Percentiles rank a stretch among this genome's conserved stretches.
Evolutionary conservation across 805 yeast genomes (phyloP).

Genomic region (Ogataea paraovalis): DNA sequence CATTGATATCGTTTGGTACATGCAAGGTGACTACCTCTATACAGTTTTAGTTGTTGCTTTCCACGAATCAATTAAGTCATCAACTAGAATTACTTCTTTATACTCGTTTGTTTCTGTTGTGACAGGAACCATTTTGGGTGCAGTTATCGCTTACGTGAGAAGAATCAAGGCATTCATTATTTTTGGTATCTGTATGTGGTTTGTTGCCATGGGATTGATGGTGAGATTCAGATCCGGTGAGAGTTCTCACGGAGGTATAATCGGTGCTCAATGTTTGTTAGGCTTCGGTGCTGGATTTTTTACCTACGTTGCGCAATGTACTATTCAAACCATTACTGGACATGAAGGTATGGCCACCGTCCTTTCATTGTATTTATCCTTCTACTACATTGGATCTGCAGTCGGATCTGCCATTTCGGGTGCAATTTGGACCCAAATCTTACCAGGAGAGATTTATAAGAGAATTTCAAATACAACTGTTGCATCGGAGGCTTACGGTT

Average conservation of each 20-base stretch:
- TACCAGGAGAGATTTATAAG: conserved; percentile 42
- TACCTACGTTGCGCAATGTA: conserved; percentile 59
- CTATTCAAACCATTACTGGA: conserved; percentile 53
- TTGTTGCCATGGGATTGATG: conserved; percentile 58
- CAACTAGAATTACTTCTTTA: conserved; percentile 59
- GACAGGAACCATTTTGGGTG: conserved; percentile 55
- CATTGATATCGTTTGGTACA: conserved; percentile 58
- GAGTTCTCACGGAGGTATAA: conserved; percentile 49
- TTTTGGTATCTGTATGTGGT: conserved; percentile 56
- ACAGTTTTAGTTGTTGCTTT: conserved; percentile 64
- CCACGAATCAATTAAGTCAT: conserved; percentile 53
- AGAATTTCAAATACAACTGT: conserved; percentile 36
- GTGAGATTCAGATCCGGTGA: conserved; percentile 50
- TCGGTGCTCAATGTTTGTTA: conserved; percentile 58
- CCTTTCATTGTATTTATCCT: conserved; percentile 52
- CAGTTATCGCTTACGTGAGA: conserved; percentile 45
- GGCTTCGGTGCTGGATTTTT: conserved; percentile 77
- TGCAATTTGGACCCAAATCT: conserved; percentile 63
- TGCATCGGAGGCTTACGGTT: conserved; percentile 45
- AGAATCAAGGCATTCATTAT: conserved; percentile 57
- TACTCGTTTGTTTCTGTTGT: conserved; percentile 65
- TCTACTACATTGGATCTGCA: conserved; percentile 61
- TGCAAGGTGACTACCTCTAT: conserved; percentile 68
- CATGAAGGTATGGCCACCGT: conserved; percentile 65
- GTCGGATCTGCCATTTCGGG: conserved; percentile 63